Evolutionary conservation across 2,329 filamentous ascomycete species (phyloP), one percentile per base, ranked within the genome.

Genomic region (Monosporascus ibericus): DNA sequence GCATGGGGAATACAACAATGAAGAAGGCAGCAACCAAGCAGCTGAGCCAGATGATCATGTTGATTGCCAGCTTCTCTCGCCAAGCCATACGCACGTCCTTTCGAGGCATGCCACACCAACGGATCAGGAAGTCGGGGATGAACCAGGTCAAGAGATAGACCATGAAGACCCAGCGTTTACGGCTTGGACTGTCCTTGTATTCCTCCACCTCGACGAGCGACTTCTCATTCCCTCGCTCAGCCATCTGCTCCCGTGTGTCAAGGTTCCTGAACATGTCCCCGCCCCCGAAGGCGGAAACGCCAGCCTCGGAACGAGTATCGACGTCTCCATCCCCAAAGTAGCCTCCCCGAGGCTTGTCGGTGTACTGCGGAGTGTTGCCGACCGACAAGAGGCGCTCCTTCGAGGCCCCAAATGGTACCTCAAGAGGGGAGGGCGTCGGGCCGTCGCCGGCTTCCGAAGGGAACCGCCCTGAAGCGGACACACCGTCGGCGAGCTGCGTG

Each of bases 221-320:
- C 70, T 92, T 90, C 60, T 95, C 90, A 59, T 96, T 95, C 55
- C 90, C 90, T 60, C 95, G 92, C 72, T 97, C 92, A 0, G 92
- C 90, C 82, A 99, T 90, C 67, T 96, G 89, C 67, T 95, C 88
- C 57, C 90, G 84, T 6, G 92, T 96, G 61, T 97, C 92, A 7
- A 97, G 78, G 63, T 96, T 96, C 65, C 91, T 90, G 78, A 99
- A 99, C 92, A 99, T 96, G 68, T 99, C 94, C 7, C 94, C 92
- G 50, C 82, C 88, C 47, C 92, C 88, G 66, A 96, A 87, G 6
- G 90, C 91, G n/a, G 92, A 96, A 2, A 81, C 87, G 4, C 92
- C 92, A 7, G 92, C 92, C 49, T 99, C 94, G 30, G 94, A 97
- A 44, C 91, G 90, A 7, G 85, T 77, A 66, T 99, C 94, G 9